Conservation (phyloP, 495 filamentous ascomycete genomes). For the Letharia lupina region DNA sequence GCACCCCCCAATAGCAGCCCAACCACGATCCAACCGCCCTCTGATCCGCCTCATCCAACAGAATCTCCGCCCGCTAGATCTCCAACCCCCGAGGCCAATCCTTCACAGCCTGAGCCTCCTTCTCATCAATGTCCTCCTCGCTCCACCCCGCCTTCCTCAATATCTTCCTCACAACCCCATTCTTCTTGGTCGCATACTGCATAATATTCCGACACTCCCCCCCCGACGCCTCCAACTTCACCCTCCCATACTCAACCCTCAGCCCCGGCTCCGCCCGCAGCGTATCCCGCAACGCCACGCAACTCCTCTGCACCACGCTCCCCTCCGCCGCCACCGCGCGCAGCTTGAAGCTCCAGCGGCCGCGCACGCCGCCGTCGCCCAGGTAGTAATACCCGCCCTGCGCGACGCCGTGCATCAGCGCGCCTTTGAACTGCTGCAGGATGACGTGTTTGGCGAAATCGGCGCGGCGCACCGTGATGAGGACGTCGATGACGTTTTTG, state of each 20-base stretch:
- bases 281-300: constrained; percentile 24
- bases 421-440: constrained; percentile 7
- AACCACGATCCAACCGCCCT: no score
- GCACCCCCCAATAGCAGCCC: no score
- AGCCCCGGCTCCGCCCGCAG: constrained; percentile 21
- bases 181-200: constrained; percentile 20
- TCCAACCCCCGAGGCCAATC: constrained; percentile 10
- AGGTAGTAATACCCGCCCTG: constrained; percentile 19
- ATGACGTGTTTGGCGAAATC: not conserved
- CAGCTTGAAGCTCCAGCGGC: constrained; percentile 16
- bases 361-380: constrained; percentile 17
- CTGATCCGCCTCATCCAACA: no score
- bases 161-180: constrained; percentile 18
- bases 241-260: constrained; percentile 25
- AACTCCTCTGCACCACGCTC: constrained; percentile 12
- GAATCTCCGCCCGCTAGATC: not conserved
- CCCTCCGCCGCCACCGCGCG: constrained; percentile 9
- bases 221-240: constrained; percentile 19
- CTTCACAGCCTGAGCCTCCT: constrained; percentile 10
- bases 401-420: not conserved
- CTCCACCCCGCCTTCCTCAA: constrained; percentile 24
- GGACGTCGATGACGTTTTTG: constrained; percentile 17
- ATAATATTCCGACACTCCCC: constrained; percentile 14
- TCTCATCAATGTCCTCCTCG: constrained; percentile 20
- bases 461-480: constrained; percentile 2